Percentiles rank a stretch among this genome's conserved stretches.
Conservation (phyloP, 169 alveolate genomes). For the Eimeria necatrix region DNA sequence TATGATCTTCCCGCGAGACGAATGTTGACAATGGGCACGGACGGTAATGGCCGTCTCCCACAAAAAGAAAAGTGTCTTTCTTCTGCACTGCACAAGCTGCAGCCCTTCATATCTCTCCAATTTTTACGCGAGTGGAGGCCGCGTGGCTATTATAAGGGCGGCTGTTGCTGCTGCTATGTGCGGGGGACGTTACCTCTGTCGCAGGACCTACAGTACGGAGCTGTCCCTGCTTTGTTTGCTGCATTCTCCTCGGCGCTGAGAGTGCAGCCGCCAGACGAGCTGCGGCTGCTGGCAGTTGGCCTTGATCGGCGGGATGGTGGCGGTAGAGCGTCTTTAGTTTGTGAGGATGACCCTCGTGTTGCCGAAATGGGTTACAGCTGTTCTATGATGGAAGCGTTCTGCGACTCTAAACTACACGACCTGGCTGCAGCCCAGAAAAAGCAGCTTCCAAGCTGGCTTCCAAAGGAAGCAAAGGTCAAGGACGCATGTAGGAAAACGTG, state of each 20-base stretch:
- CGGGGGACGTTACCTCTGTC: background rate
- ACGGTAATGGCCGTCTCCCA: no score
- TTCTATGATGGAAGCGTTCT: constrained; percentile 56
- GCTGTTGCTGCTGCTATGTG: constrained; percentile 14
- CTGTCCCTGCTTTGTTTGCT: constrained; percentile 69
- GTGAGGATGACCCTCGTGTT: constrained; percentile 74
- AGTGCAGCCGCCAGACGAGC: constrained; percentile 71
- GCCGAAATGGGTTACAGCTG: constrained; percentile 77
- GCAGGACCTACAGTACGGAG: constrained; percentile 77
- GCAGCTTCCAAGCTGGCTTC: constrained; percentile 78
- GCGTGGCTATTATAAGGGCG: background rate
- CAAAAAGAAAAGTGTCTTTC: no score
- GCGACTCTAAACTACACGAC: constrained; percentile 70
- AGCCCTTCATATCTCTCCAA: background rate
- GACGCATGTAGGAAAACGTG: constrained; percentile 78
- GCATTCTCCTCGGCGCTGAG: constrained; percentile 70
- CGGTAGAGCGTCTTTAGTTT: constrained; percentile 37
- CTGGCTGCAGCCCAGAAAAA: constrained; percentile 74
- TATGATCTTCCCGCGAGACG: no score
- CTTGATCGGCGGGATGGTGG: constrained; percentile 50
- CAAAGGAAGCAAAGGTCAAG: constrained; percentile 66
- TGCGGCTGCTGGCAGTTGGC: constrained; percentile 77
- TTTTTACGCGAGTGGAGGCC: background rate
- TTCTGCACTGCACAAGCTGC: background rate
- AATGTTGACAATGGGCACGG: no score